Base-by-base conservation (phyloP, 495 filamentous ascomycete genomes). In the Immersiella caudata region DNA sequence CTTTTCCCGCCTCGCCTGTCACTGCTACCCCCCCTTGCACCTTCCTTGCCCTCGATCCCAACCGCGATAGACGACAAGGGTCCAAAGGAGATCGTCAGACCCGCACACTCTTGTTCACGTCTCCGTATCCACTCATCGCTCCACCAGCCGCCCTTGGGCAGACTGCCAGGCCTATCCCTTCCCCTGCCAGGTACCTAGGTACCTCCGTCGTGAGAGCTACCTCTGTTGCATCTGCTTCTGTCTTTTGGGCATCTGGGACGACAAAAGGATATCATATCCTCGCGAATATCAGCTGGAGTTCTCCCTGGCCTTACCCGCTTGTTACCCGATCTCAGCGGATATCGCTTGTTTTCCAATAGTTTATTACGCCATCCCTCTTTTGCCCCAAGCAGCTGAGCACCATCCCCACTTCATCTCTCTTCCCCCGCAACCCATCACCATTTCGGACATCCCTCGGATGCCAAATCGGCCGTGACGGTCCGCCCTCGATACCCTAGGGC, bases 51-150 rank as follows among this genome's bases (percentile, higher is more conserved):
- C 21, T 57, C 54, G 54, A 57, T 27, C 54, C 54, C 54, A 27
- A 27, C 25, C 54, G 40, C 16, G 57, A 59, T 59, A 33, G 57
- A 59, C 57, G 33, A 33, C 57, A 59, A 33, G 57, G 57, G 25
- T n/a, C 16, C 26, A n/a, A n/a, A 33, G 57, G 33, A 21, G 57
- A 59, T 59, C 57, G 29, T 36, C 26, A 35, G 57, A 36, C 57
- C 57, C 57, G 27, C 57, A 33, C 57, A 36, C 16, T 21, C 26
- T 33, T 33, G 26, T 36, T 59, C 57, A 33, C 40, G 40, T 59
- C 29, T 59, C 18, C 26, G 57, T 36, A 14, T 59, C 6, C 27
- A 33, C 57, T 25, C 25, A 33, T 33, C 29, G 8, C 29, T 33
- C 29, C 29, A 33, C 29, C 29, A 8, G 29, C n/a, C n/a, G n/a